Conservation (phyloP, 805 yeast species). For the Zygosaccharomyces kombuchaensis region DNA sequence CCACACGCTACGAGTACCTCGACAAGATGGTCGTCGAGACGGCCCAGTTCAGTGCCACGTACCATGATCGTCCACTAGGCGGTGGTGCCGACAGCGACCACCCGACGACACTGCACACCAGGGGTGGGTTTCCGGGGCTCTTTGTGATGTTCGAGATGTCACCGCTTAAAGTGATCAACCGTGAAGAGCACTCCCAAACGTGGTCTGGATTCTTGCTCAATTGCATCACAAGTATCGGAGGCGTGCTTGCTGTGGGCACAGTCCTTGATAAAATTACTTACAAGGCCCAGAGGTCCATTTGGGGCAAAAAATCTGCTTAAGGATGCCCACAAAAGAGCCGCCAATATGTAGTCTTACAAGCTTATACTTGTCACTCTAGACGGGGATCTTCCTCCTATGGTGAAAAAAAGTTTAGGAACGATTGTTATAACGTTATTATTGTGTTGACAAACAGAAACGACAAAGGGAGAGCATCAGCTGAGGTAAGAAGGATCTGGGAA, state of each 20-base stretch:
- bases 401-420: not conserved
- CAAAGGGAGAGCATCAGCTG: not conserved
- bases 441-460: not conserved
- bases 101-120: slow-evolving; percentile 72
- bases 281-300: slow-evolving; percentile 76
- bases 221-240: slow-evolving; percentile 85
- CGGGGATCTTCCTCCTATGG: slow-evolving; percentile 4
- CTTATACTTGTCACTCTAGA: slow-evolving; percentile 10
- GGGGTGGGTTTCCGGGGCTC: slow-evolving; percentile 90
- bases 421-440: not conserved
- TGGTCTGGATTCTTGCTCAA: slow-evolving; percentile 82
- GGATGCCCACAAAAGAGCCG: not conserved
- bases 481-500: not conserved
- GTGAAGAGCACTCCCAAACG: slow-evolving; percentile 60
- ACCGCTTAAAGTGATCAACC: slow-evolving; percentile 85
- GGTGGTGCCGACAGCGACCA: slow-evolving; percentile 94
- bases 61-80: slow-evolving; percentile 74
- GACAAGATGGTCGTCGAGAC: slow-evolving; percentile 54
- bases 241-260: slow-evolving; percentile 89
- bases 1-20: slow-evolving; percentile 76
- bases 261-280: slow-evolving; percentile 81
- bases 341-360: slow-evolving; percentile 1
- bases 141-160: slow-evolving; percentile 87
- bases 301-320: slow-evolving; percentile 27
- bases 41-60: slow-evolving; percentile 84